Conservation (phyloP, 139 green algal species). For the Chlamydomonas incerta region DNA sequence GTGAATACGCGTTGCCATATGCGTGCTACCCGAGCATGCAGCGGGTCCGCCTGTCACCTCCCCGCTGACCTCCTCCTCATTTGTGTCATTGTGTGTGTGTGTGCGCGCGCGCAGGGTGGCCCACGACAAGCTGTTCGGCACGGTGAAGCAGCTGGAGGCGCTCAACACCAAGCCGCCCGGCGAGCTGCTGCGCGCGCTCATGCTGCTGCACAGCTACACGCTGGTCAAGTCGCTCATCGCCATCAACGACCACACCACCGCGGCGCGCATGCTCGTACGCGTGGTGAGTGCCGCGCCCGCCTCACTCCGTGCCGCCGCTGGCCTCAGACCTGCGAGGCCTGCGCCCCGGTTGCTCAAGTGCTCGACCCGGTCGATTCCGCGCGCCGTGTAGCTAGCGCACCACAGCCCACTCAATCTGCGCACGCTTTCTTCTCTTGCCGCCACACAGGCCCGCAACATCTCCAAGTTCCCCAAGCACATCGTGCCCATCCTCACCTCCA, state of each 20-base stretch:
- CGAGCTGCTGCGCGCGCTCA: slow-evolving; percentile 69
- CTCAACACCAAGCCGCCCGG: slow-evolving; percentile 50
- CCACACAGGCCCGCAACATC: slow-evolving; percentile 44
- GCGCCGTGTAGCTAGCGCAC: no score
- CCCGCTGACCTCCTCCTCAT: no score
- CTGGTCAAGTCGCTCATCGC: slow-evolving; percentile 83
- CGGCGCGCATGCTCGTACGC: slow-evolving; percentile 83
- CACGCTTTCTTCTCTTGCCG: no score
- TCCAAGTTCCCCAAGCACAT: slow-evolving; percentile 72
- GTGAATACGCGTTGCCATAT: no score
- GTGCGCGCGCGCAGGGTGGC: slow-evolving; percentile 53
- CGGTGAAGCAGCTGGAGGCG: slow-evolving; percentile 64
- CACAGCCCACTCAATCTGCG: no score
- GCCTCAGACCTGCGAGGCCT: no score
- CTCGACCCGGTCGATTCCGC: no score
- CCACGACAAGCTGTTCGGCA: slow-evolving; percentile 79
- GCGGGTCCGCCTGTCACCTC: no score
- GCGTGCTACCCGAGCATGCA: no score
- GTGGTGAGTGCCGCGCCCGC: slow-evolving; percentile 58
- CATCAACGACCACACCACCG: slow-evolving; percentile 71
- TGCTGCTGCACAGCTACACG: slow-evolving; percentile 78
- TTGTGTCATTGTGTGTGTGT: no score
- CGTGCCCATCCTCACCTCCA: slow-evolving; percentile 90
- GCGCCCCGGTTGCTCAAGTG: no score
- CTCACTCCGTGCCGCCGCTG: not conserved